Evolutionary conservation across 2,329 filamentous ascomycete species (phyloP).

Genomic region (Colletotrichum coccodes): DNA sequence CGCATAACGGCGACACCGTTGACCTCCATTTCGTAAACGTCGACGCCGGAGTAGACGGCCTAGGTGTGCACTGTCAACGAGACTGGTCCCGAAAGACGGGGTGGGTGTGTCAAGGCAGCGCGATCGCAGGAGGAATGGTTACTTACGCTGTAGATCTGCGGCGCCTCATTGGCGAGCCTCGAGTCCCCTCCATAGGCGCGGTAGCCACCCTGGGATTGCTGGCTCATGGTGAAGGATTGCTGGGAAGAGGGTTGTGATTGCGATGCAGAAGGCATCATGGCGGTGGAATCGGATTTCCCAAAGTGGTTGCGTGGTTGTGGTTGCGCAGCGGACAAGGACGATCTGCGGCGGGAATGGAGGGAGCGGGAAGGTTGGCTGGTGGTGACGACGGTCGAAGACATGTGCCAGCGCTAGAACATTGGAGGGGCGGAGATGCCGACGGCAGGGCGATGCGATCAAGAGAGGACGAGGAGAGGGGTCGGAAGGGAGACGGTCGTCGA

Average conservation of each 20-base stretch:
- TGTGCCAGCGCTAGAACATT: conserved; percentile 30
- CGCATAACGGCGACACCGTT: conserved; percentile 96
- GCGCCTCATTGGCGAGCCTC: conserved; percentile 51
- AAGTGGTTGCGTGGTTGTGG: background rate
- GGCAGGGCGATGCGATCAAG: conserved; percentile 8
- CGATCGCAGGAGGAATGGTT: background rate
- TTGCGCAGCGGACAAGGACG: conserved; percentile 24
- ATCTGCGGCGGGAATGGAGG: conserved; percentile 27
- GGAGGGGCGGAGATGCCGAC: conserved; percentile 8
- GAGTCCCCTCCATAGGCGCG: conserved; percentile 49
- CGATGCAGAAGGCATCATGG: conserved; percentile 53
- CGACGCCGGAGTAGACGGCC: conserved; percentile 94
- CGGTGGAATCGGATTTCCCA: conserved; percentile 1
- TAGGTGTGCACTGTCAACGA: conserved; percentile 38
- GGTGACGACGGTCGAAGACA: conserved; percentile 32
- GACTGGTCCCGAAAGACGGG: background rate
- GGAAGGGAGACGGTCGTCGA: no score
- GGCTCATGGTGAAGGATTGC: conserved; percentile 67
- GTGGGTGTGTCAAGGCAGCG: background rate
- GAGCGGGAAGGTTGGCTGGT: conserved; percentile 16
- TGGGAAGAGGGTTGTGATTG: conserved; percentile 63
- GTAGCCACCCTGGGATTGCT: conserved; percentile 58
- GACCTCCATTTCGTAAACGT: conserved; percentile 99
- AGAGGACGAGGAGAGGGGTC: no score
- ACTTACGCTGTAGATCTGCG: conserved; percentile 72